Evolutionary conservation across 1,284 basidiomycete species (phyloP).

Genomic region (Sporisorium graminicola): DNA sequence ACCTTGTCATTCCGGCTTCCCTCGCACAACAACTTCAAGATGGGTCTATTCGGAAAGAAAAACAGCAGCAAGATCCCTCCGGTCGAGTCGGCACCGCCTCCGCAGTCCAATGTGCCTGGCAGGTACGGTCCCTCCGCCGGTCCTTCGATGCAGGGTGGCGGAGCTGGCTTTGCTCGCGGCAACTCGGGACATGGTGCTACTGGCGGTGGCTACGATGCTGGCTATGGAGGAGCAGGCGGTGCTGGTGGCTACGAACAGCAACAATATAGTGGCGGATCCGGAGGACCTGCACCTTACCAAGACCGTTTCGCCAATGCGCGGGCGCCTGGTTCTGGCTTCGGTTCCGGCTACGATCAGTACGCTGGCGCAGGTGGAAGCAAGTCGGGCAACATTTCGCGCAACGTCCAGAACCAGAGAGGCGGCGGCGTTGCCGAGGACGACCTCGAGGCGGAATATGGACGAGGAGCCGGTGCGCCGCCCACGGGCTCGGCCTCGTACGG

Average conservation of each 20-base stretch:
- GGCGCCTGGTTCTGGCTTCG: constrained; percentile 50
- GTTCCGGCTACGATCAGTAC: constrained; percentile 55
- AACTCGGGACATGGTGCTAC: constrained; percentile 18
- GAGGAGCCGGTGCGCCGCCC: constrained; percentile 33
- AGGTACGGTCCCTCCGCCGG: constrained; percentile 31
- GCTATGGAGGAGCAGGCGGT: constrained; percentile 6
- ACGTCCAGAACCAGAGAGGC: constrained; percentile 16
- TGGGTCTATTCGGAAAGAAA: constrained; percentile 53
- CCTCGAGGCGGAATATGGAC: constrained; percentile 66
- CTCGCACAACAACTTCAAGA: not conserved
- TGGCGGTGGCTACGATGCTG: constrained; percentile 9
- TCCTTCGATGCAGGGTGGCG: constrained; percentile 15
- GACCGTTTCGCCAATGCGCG: constrained; percentile 53
- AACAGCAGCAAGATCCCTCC: constrained; percentile 44
- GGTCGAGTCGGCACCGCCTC: constrained; percentile 27
- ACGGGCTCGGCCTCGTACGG: constrained; percentile 17
- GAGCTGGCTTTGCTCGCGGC: constrained; percentile 15
- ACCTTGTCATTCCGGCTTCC: not conserved
- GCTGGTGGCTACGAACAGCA: constrained; percentile 25
- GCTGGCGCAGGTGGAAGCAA: constrained; percentile 25
- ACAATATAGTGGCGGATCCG: constrained; percentile 21
- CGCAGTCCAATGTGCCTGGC: constrained; percentile 20
- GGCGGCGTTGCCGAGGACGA: constrained; percentile 46
- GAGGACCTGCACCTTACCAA: constrained; percentile 20
- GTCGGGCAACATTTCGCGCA: constrained; percentile 28